Evolutionary conservation across 2,329 filamentous ascomycete genomes (phyloP).

Genomic region (Pseudocercospora macadamiae): DNA sequence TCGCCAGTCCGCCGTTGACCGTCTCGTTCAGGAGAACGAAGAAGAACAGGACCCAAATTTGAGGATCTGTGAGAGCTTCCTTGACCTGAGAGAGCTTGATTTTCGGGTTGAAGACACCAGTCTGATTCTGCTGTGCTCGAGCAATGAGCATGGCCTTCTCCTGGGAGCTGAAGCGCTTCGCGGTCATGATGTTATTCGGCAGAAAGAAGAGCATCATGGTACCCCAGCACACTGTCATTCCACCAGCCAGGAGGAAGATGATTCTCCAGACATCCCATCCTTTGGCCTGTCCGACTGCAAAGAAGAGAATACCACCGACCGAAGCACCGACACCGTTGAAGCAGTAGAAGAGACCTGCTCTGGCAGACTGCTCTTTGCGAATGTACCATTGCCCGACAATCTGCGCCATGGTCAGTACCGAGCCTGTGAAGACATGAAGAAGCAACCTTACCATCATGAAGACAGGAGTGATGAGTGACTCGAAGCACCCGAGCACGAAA

Average conservation of each 20-base stretch:
- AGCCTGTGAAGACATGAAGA: too few relatives aligned
- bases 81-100: slow-evolving; percentile 58
- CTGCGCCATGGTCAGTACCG: too few relatives aligned
- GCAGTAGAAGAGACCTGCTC: slow-evolving; percentile 60
- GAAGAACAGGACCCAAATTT: slow-evolving; percentile 47
- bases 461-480: slow-evolving; percentile 61
- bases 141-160: slow-evolving; percentile 52
- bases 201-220: slow-evolving; percentile 64
- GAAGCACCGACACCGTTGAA: slow-evolving; percentile 76
- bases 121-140: slow-evolving; percentile 49
- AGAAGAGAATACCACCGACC: slow-evolving; percentile 69
- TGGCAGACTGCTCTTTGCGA: slow-evolving; percentile 55
- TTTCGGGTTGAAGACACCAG: slow-evolving; percentile 49
- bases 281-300: slow-evolving; percentile 45
- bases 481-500: slow-evolving; percentile 69
- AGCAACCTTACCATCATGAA: too few relatives aligned
- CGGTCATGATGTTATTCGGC: slow-evolving; percentile 71
- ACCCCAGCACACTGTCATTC: slow-evolving; percentile 65
- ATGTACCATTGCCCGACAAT: slow-evolving; percentile 66
- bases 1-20: slow-evolving; percentile 58
- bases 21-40: slow-evolving; percentile 55
- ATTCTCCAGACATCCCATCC: slow-evolving; percentile 49
- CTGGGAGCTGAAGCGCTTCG: slow-evolving; percentile 67
- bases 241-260: slow-evolving; percentile 67
- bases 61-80: slow-evolving; percentile 65